Percentiles rank a stretch among this genome's conserved stretches.
phyloP scores from a whole-genome alignment of 345 rosid genomes.

The Brassica nigra region DNA sequence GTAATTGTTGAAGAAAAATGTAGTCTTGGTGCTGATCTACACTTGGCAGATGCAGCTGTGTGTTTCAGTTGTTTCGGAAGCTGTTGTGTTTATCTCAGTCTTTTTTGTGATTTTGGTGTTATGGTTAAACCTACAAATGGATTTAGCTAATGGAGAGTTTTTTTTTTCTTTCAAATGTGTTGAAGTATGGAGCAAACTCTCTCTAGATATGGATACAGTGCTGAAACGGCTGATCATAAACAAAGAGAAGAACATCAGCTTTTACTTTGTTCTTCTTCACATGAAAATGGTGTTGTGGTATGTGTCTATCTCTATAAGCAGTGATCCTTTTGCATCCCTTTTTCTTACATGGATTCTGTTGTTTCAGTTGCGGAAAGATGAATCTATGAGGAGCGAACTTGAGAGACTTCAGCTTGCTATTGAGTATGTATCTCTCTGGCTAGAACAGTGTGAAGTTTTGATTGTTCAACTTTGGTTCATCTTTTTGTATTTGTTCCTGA shows the following conservation, averaged over 20 bases:
- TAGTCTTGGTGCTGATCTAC: neutral
- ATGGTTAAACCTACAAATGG: neutral
- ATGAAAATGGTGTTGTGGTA: slow-evolving; percentile 30
- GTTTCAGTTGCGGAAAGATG: slow-evolving; percentile 29
- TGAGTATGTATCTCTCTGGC: slow-evolving; percentile 28
- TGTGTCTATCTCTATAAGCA: slow-evolving; percentile 13
- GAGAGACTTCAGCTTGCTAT: slow-evolving; percentile 38
- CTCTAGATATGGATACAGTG: slow-evolving; percentile 27
- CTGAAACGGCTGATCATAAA: slow-evolving; percentile 15
- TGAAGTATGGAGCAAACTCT: slow-evolving; percentile 40
- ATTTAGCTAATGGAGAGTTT: slow-evolving; percentile 4
- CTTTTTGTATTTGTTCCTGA: neutral
- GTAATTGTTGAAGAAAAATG: neutral
- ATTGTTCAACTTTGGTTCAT: neutral
- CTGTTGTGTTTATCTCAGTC: too few species aligned
- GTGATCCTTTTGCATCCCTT: neutral
- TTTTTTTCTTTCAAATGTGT: neutral
- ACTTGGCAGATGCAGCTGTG: too few species aligned
- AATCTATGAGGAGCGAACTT: slow-evolving; percentile 24
- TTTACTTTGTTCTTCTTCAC: slow-evolving; percentile 18
- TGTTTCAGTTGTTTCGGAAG: too few species aligned
- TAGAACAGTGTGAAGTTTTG: neutral
- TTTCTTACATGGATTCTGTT: neutral
- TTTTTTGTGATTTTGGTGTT: neutral
- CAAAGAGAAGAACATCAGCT: slow-evolving; percentile 27